Conservation (phyloP, 2,329 filamentous ascomycete species). For the Fusarium pseudoanthophilum region DNA sequence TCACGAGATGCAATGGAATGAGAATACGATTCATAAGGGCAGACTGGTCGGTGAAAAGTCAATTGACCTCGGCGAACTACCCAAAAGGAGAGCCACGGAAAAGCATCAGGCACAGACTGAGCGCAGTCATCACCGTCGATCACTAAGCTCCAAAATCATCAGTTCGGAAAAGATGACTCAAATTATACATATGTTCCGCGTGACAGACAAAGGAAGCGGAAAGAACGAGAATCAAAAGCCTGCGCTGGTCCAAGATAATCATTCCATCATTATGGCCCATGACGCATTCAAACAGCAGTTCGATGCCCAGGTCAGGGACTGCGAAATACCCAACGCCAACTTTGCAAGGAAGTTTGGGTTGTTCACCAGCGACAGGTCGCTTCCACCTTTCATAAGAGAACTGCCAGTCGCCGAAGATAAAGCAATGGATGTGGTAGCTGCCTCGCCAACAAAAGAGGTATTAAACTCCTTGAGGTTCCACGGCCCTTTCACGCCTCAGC, state of each 20-base stretch:
- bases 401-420: slow-evolving; percentile 57
- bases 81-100: background rate
- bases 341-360: slow-evolving; percentile 57
- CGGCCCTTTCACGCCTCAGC: slow-evolving; percentile 57
- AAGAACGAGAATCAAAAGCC: background rate
- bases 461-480: slow-evolving; percentile 50
- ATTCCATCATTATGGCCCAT: slow-evolving; percentile 1
- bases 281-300: slow-evolving; percentile 21
- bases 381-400: slow-evolving; percentile 51
- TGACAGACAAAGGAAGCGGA: background rate
- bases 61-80: slow-evolving; percentile 29
- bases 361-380: slow-evolving; percentile 46
- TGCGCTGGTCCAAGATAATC: background rate
- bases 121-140: background rate
- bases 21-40: slow-evolving; percentile 43
- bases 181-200: slow-evolving; percentile 19
- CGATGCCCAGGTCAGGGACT: slow-evolving; percentile 44
- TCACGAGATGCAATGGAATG: slow-evolving; percentile 55
- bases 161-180: slow-evolving; percentile 5
- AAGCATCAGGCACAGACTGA: background rate
- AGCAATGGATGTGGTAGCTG: slow-evolving; percentile 50
- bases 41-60: slow-evolving; percentile 50
- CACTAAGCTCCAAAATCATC: slow-evolving; percentile 3
- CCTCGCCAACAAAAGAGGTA: slow-evolving; percentile 44
- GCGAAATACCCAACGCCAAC: slow-evolving; percentile 55